Evolutionary conservation across 2,329 filamentous ascomycete genomes (phyloP), one percentile per base, ranked within the genome.

Genomic region (Epicoccum sorghinum): DNA sequence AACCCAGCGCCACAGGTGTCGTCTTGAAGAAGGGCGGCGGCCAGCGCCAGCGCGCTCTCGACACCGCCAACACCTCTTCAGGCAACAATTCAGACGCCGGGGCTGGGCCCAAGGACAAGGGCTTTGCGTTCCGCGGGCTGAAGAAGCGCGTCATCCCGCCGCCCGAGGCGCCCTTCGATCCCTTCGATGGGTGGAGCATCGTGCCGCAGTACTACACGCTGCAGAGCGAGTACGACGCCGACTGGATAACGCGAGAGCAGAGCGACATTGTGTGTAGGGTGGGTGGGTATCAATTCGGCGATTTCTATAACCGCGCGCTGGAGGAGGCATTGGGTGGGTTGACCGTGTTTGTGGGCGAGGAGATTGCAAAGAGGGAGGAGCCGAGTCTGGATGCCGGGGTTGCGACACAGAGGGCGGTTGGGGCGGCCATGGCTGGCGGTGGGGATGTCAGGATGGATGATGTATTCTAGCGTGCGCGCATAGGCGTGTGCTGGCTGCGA

Each of bases 271-370:
- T 83, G 39, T 86, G 89, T 68, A 78, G 83, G 46, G 90, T 90
- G 13, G 93, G 92, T 29, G 96, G 95, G 0, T 98, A 96, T 75
- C 87, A 88, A 66, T 79, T 93, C 38, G 80, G 84, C 30, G 92
- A 96, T 70, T 98, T 95, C 70, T 90, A 91, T 66, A 82, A 86
- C 7, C 82, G 93, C 23, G 88, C 90, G 23, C 78, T 99, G 70
- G 89, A 91, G 57, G 93, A 97, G 70, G 92, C 93, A 0, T 98
- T 97, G 76, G 86, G 90, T 0, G 95, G 96, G 0, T 75, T 99
- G 56, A 91, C 90, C 0, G 90, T 96, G 37, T 96, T 96, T 65
- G 80, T 99, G 37, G 88, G 85, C 32, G 91, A 97, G 40, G 93
- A 96, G 69, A 68, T 65, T 44, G 71, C 44, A 58, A 78, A 78